Percentiles rank a stretch among this genome's conserved stretches.
Evolutionary conservation across 2,329 filamentous ascomycete genomes (phyloP).

Genomic region (Neofusicoccum ribis): DNA sequence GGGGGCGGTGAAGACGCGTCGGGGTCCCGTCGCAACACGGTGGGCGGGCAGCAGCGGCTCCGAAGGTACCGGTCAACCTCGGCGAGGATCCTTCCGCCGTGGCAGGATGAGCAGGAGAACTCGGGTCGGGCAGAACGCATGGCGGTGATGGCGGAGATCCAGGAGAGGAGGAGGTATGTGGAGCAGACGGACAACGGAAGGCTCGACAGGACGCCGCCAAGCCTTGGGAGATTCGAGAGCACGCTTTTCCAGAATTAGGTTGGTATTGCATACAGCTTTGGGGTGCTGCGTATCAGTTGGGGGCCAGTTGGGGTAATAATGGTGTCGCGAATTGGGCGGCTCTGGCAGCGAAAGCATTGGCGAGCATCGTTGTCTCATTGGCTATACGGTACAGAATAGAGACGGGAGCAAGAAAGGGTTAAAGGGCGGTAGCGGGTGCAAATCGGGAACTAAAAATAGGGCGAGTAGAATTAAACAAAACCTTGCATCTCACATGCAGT

Average conservation of each 20-base stretch:
- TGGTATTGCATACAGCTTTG: neutral
- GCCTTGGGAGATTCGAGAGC: constrained; percentile 36
- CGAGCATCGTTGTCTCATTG: neutral
- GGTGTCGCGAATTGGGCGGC: constrained; percentile 7
- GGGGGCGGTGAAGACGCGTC: neutral
- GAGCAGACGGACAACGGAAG: constrained; percentile 22
- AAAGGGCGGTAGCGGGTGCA: neutral
- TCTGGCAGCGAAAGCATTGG: neutral
- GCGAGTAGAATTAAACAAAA: neutral
- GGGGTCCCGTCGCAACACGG: constrained; percentile 16
- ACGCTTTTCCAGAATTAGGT: constrained; percentile 20
- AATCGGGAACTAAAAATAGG: neutral
- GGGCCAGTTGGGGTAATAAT: neutral
- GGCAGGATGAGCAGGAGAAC: constrained; percentile 37
- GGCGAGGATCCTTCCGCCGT: constrained; percentile 22
- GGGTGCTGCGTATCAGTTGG: too few relatives aligned
- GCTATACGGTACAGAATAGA: neutral
- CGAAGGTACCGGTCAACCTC: constrained; percentile 7
- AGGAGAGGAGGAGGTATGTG: constrained; percentile 21
- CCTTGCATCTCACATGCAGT: neutral
- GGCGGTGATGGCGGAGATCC: constrained; percentile 29
- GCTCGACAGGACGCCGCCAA: constrained; percentile 39
- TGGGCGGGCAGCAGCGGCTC: constrained; percentile 13
- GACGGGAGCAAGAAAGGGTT: neutral
- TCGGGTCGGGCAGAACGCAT: constrained; percentile 29